Evolutionary conservation across 2,329 filamentous ascomycete species (phyloP).

Genomic region (Peltaster fructicola): DNA sequence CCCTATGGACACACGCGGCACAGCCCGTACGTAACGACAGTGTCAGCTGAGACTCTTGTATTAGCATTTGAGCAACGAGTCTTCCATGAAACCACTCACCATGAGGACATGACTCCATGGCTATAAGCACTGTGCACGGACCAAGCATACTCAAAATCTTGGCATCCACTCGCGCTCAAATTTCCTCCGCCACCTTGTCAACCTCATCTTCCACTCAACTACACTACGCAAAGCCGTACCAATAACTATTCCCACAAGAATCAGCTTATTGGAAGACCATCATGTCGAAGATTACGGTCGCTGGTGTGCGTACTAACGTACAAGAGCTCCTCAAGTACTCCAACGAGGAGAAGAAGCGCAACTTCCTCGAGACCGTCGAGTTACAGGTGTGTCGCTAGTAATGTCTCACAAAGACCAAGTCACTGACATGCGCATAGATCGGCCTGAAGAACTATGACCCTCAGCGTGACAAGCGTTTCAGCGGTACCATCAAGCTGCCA

Average conservation of each 20-base stretch:
- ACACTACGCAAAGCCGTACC: constrained; percentile 20
- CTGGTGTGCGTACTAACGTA: constrained; percentile 93
- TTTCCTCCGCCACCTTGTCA: constrained; percentile 5
- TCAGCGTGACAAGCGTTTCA: constrained; percentile 99
- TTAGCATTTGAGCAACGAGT: too few species aligned
- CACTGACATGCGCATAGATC: constrained; percentile 67
- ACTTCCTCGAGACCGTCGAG: constrained; percentile 44
- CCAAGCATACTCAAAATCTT: too few species aligned
- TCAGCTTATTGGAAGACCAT: constrained; percentile 34
- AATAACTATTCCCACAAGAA: constrained; percentile 13
- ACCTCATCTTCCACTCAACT: constrained; percentile 5
- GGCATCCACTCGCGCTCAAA: too few species aligned
- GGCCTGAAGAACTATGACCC: constrained; percentile 96
- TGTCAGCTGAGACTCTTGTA: too few species aligned
- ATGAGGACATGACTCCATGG: too few species aligned
- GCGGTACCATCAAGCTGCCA: constrained; percentile 91
- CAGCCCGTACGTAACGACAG: too few species aligned
- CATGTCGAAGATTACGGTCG: constrained; percentile 70
- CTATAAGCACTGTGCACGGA: too few species aligned
- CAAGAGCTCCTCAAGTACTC: constrained; percentile 86
- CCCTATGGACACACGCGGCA: too few species aligned
- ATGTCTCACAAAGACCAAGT: too few species aligned
- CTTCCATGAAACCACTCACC: too few species aligned
- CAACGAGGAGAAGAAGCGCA: constrained; percentile 24
- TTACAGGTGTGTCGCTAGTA: too few species aligned